phyloP scores from a whole-genome alignment of 2,329 filamentous ascomycete species.

The Aspergillus sp. region DNA sequence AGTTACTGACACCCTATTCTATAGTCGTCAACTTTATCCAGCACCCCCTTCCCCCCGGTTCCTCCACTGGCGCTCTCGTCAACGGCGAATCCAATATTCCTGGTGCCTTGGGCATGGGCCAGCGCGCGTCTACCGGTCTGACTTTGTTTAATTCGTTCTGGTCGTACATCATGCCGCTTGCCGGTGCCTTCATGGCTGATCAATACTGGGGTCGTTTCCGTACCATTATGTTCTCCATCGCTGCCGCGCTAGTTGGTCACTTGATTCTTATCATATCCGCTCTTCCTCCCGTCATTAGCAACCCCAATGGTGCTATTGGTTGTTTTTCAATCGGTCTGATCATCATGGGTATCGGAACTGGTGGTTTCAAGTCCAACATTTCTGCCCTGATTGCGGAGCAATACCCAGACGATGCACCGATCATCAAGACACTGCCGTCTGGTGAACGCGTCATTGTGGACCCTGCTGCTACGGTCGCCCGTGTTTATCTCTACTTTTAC shows the following conservation, averaged over 20 bases:
- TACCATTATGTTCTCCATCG: constrained; percentile 70
- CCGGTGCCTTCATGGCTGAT: constrained; percentile 68
- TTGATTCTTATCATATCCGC: constrained; percentile 69
- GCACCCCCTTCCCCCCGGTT: constrained; percentile 58
- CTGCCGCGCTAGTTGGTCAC: constrained; percentile 69
- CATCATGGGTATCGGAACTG: constrained; percentile 73
- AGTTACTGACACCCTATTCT: not conserved
- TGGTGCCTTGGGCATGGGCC: constrained; percentile 64
- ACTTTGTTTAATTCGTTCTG: constrained; percentile 66
- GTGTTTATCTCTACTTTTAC: constrained; percentile 74
- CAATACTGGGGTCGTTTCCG: constrained; percentile 72
- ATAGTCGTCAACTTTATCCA: constrained; percentile 67
- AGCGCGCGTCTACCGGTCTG: constrained; percentile 59
- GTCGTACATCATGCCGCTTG: constrained; percentile 64
- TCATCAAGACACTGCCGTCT: constrained; percentile 57
- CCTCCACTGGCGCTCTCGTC: constrained; percentile 54
- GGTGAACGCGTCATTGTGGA: constrained; percentile 73
- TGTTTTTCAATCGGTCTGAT: constrained; percentile 68
- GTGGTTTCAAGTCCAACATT: constrained; percentile 82
- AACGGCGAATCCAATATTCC: constrained; percentile 31
- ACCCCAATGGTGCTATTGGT: constrained; percentile 62
- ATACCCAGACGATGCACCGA: constrained; percentile 63
- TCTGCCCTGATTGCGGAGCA: constrained; percentile 73
- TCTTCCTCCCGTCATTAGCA: constrained; percentile 65
- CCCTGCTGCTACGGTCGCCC: constrained; percentile 68